Evolutionary conservation across 2,329 filamentous ascomycete species (phyloP).

Genomic region (Ramularia endophylla): DNA sequence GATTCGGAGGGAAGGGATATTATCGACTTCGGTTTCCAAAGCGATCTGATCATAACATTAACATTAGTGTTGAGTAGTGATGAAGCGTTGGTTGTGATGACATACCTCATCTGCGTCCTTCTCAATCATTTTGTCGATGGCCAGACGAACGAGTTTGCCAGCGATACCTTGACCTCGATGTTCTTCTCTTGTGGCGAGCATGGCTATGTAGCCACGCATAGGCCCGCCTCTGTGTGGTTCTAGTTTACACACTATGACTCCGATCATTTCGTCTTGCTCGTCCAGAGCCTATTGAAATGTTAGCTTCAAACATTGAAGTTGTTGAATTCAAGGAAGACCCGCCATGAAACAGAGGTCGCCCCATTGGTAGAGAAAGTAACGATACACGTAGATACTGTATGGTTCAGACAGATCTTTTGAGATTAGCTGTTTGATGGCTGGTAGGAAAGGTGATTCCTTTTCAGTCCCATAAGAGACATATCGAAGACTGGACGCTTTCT

Average conservation of each 20-base stretch:
- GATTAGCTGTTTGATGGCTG: constrained; percentile 85
- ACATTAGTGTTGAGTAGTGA: neutral
- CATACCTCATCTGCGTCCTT: constrained; percentile 74
- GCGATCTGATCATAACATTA: constrained; percentile 53
- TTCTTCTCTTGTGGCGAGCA: constrained; percentile 82
- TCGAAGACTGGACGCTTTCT: constrained; percentile 21
- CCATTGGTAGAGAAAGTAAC: constrained; percentile 98
- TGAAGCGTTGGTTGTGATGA: neutral
- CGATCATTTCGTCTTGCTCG: constrained; percentile 62
- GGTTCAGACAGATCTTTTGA: constrained; percentile 95
- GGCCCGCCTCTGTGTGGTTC: constrained; percentile 84
- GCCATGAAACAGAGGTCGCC: constrained; percentile 96
- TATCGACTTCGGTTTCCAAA: constrained; percentile 92
- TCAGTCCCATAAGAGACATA: constrained; percentile 56
- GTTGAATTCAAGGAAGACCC: constrained; percentile 11
- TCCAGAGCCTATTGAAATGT: constrained; percentile 43
- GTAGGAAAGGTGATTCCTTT: constrained; percentile 63
- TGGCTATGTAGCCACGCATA: constrained; percentile 91
- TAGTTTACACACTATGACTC: constrained; percentile 91
- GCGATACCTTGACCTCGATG: constrained; percentile 80
- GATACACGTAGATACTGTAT: constrained; percentile 98
- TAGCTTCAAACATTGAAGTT: too few species aligned
- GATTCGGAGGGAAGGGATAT: constrained; percentile 79
- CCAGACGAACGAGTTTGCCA: constrained; percentile 78
- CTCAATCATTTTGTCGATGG: constrained; percentile 84